Evolutionary conservation across 2,329 filamentous ascomycete genomes (phyloP), one percentile per base, ranked within the genome.

Genomic region (Arthrobotrys entomopaga): DNA sequence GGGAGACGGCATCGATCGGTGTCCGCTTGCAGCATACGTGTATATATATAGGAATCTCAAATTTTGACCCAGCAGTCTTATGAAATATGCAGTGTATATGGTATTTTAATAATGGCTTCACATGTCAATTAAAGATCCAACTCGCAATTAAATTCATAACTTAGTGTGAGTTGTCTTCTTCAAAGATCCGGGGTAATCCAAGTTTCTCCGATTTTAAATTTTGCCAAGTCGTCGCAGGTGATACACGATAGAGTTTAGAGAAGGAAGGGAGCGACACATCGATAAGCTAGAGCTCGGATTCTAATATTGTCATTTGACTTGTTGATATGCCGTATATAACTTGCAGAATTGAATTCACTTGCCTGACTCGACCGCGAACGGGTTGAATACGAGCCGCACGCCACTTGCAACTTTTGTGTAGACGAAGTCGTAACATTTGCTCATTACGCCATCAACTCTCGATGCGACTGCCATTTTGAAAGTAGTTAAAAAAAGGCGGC

Each of bases 341-440:
- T 24, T 29, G 48, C 26, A n/a, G 19, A 49, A 46, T 20, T 50
- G 19, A 49, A 46, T 20, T 50, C 20, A 57, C 61, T 57, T 66
- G 56, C 29, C 50, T 15, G 40, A 48, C 60, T 54, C 4, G 22
- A 54, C 29, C 8, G 49, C 20, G 16, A 34, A 22, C 34, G 7
- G 46, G 22, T 26, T 56, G 56, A 54, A 69, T 69, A 69, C 65
- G 65, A 69, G 56, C 49, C 52, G 65, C 65, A 53, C 61, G 38
- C 40, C 38, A 49, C 38, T 34, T 56, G 54, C 40, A 24, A 49
- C 38, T 34, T 56, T 46, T 61, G 52, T 61, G 59, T 60, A 48
- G 56, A 61, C 42, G 19, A 16, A 48, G 19, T 29, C 22, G 34
- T 46, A 54, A 24, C 48, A 29, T 20, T n/a, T 48, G 49, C 56